phyloP scores from a whole-genome alignment of 2,329 filamentous ascomycete genomes.

The Fusarium globosum region DNA sequence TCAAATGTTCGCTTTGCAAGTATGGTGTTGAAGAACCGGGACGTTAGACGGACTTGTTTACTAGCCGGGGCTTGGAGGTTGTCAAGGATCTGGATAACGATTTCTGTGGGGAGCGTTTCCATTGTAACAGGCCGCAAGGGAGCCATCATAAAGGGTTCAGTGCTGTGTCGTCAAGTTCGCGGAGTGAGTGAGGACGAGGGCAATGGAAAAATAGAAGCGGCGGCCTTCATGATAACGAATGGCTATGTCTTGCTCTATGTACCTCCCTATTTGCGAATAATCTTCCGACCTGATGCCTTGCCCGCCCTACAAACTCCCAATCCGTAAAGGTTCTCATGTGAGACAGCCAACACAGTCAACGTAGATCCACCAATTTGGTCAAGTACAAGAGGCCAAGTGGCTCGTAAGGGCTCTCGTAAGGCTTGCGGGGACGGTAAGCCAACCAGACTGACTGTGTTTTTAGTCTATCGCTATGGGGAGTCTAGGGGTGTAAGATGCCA shows the following conservation, averaged over 20 bases:
- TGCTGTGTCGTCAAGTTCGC: neutral
- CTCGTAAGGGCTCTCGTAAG: constrained; percentile 13
- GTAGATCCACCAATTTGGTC: constrained; percentile 13
- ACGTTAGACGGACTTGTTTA: constrained; percentile 48
- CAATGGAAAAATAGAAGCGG: neutral
- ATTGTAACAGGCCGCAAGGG: constrained; percentile 36
- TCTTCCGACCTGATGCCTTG: constrained; percentile 23
- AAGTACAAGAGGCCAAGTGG: constrained; percentile 19
- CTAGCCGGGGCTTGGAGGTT: constrained; percentile 39
- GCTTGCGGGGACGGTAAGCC: constrained; percentile 4
- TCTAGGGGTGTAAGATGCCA: neutral
- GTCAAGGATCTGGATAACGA: constrained; percentile 46
- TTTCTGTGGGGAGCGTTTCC: constrained; percentile 47
- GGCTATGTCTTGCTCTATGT: constrained; percentile 6
- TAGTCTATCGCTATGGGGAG: neutral
- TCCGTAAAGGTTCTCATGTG: constrained; percentile 37
- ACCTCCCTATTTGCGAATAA: constrained; percentile 6
- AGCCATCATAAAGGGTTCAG: neutral
- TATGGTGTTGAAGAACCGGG: constrained; percentile 48
- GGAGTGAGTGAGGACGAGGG: neutral
- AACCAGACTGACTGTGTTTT: constrained; percentile 24
- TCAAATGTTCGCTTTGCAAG: constrained; percentile 45
- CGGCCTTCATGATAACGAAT: neutral
- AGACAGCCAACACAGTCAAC: constrained; percentile 15
- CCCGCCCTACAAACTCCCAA: constrained; percentile 5